phyloP scores from a whole-genome alignment of 2,329 filamentous ascomycete genomes.

The Pestalotiopsis sp. region DNA sequence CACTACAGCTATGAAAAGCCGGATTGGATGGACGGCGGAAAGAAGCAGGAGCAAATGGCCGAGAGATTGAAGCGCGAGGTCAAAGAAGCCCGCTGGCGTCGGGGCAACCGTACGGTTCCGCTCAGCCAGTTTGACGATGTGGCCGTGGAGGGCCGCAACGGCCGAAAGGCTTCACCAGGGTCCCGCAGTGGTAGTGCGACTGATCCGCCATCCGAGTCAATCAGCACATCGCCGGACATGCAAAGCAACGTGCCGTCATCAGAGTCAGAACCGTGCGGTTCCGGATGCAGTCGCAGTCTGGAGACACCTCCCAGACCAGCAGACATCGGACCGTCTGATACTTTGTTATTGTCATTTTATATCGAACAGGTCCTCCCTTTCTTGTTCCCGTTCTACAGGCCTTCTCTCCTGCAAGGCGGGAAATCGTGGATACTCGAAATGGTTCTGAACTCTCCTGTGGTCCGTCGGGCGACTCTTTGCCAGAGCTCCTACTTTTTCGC shows the following conservation, averaged over 20 bases:
- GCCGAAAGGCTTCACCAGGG: background rate
- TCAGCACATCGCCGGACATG: background rate
- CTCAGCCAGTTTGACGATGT: background rate
- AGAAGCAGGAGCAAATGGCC: conserved; percentile 37
- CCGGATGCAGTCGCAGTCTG: conserved; percentile 10
- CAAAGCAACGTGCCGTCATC: background rate
- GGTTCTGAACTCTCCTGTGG: conserved; percentile 23
- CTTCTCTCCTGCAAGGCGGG: conserved; percentile 20
- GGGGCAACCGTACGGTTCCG: conserved; percentile 7
- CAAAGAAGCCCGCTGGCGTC: conserved; percentile 18
- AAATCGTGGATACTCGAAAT: conserved; percentile 22
- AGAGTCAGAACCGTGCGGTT: background rate
- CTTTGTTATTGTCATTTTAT: conserved; percentile 25
- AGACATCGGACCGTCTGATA: conserved; percentile 16
- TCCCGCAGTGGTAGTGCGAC: background rate
- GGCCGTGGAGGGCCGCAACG: background rate
- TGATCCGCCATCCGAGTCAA: background rate
- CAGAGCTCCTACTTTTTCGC: conserved; percentile 25
- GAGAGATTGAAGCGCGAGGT: conserved; percentile 23
- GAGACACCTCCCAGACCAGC: background rate
- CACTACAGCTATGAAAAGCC: conserved; percentile 35
- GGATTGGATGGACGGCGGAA: conserved; percentile 38
- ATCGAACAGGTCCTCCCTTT: conserved; percentile 26
- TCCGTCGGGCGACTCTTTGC: conserved; percentile 20
- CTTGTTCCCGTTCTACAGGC: conserved; percentile 26